Evolutionary conservation across 2,329 filamentous ascomycete species (phyloP).

Genomic region (Arthrobotrys iridis): DNA sequence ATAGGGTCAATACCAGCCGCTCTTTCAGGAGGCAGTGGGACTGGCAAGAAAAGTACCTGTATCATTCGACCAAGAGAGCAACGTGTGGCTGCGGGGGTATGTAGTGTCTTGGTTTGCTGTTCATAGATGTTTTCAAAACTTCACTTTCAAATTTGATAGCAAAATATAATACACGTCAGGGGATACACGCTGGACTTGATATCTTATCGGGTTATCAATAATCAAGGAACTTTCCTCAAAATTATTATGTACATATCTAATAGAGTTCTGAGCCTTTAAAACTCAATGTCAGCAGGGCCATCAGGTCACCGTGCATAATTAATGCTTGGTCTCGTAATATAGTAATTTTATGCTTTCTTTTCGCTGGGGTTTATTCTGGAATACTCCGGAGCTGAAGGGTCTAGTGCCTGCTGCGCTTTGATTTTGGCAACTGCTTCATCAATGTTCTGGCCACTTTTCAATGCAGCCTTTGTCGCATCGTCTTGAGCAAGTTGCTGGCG

Average conservation of each 20-base stretch:
- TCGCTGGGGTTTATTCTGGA: not conserved
- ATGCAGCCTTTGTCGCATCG: constrained; percentile 71
- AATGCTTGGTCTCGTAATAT: not conserved
- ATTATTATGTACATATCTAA: constrained; percentile 13
- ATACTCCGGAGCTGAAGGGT: not conserved
- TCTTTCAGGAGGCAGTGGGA: constrained; percentile 21
- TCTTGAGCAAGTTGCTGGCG: constrained; percentile 88
- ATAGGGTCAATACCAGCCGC: not conserved
- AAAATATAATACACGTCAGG: constrained; percentile 4
- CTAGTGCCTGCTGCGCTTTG: constrained; percentile 25
- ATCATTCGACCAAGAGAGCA: constrained; percentile 4
- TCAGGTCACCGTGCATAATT: too few species aligned
- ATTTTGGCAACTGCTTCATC: constrained; percentile 39
- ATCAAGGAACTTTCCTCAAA: not conserved
- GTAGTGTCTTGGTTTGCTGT: constrained; percentile 27
- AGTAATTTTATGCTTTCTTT: not conserved
- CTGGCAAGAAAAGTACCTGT: constrained; percentile 35
- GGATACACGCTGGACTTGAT: not conserved
- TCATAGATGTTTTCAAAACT: not conserved
- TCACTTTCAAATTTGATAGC: not conserved
- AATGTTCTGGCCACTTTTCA: constrained; percentile 67
- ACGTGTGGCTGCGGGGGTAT: not conserved
- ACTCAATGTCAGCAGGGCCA: too few species aligned
- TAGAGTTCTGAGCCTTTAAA: too few species aligned
- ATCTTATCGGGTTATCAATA: not conserved